Percentiles rank a stretch among this genome's conserved stretches.
phyloP scores from a whole-genome alignment of 495 filamentous ascomycete genomes.

The Cenococcum geophilum region DNA sequence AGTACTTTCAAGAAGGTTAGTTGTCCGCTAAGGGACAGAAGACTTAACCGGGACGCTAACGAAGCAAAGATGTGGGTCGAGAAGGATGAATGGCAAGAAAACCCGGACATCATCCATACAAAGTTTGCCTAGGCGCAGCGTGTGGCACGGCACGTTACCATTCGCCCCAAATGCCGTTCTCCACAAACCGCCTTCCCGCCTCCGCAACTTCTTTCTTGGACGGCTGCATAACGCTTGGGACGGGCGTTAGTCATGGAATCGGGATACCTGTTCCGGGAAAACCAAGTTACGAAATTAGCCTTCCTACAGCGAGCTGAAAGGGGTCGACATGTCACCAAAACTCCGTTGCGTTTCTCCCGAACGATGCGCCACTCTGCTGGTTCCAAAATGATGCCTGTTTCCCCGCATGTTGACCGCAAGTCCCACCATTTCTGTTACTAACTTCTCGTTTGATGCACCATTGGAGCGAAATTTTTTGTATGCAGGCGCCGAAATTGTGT shows the following conservation, averaged over 20 bases:
- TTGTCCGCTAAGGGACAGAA: neutral
- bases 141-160: constrained; percentile 17
- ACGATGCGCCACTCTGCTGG: constrained; percentile 6
- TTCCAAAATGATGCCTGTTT: constrained; percentile 21
- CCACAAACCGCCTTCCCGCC: constrained; percentile 23
- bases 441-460: neutral
- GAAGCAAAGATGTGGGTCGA: constrained; percentile 89
- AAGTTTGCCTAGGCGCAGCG: constrained; percentile 69
- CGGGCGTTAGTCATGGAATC: constrained; percentile 30
- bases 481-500: neutral
- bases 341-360: constrained; percentile 10
- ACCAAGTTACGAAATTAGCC: neutral
- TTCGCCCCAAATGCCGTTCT: constrained; percentile 19
- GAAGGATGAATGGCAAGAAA: constrained; percentile 98
- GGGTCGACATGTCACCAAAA: constrained; percentile 18
- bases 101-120: constrained; percentile 96
- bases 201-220: constrained; percentile 24
- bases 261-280: constrained; percentile 14
- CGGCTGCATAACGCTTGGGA: constrained; percentile 25
- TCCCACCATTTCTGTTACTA: constrained; percentile 1
- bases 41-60: constrained; percentile 7
- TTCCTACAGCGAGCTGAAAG: neutral
- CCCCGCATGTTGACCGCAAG: constrained; percentile 25
- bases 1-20: constrained; percentile 97
- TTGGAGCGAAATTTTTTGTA: neutral